Conservation (phyloP, 1,284 basidiomycete species). For the Microbotryum silenes-acaulis region DNA sequence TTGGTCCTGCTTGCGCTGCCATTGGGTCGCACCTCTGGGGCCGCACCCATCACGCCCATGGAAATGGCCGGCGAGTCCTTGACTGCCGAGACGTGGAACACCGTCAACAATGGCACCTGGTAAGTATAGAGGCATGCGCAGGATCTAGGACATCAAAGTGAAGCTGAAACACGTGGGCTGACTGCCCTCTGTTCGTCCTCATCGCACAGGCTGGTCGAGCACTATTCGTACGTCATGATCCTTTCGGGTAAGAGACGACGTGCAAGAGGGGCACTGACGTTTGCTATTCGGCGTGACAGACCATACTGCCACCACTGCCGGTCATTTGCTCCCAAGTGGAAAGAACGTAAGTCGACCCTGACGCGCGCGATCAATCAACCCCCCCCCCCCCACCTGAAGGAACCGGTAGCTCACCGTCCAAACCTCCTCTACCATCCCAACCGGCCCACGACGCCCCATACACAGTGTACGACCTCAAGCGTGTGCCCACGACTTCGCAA, state of each 20-base stretch:
- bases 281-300: conserved; percentile 40
- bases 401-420: conserved; percentile 46
- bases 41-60: conserved; percentile 26
- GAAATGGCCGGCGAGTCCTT: conserved; percentile 4
- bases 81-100: conserved; percentile 15
- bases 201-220: conserved; percentile 31
- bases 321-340: conserved; percentile 73
- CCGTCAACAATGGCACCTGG: conserved; percentile 12
- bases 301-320: conserved; percentile 74
- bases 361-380: too few relatives aligned
- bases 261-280: neutral
- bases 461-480: conserved; percentile 52
- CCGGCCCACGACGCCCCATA: too few relatives aligned
- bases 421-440: conserved; percentile 56
- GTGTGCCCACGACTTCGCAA: conserved; percentile 48
- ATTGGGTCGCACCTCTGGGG: too few relatives aligned
- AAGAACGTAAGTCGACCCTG: conserved; percentile 16
- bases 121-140: neutral
- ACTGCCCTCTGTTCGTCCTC: neutral
- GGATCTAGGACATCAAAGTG: neutral
- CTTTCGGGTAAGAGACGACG: too few relatives aligned
- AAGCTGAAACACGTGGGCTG: neutral
- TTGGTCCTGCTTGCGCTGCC: too few relatives aligned
- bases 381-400: neutral
- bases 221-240: conserved; percentile 27